Evolutionary conservation across 2,329 filamentous ascomycete species (phyloP).

Genomic region (Neurospora crassa): DNA sequence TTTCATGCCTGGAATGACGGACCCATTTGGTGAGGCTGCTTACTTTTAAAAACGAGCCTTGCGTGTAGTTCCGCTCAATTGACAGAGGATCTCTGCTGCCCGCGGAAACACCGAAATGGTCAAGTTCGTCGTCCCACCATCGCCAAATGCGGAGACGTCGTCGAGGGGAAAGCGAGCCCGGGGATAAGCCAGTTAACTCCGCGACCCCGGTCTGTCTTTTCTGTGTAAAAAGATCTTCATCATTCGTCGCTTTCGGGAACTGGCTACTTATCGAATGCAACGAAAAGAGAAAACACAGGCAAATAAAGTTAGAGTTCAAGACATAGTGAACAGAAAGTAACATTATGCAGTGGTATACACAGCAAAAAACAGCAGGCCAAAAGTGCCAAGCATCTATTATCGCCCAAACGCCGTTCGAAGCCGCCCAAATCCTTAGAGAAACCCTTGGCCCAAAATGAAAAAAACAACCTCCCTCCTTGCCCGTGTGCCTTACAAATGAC

Average conservation of each 20-base stretch:
- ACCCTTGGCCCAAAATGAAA: neutral
- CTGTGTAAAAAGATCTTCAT: neutral
- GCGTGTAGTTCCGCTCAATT: neutral
- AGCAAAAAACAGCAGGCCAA: neutral
- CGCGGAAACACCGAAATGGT: neutral
- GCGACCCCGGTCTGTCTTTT: neutral
- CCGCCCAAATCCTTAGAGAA: neutral
- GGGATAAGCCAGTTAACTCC: constrained; percentile 10
- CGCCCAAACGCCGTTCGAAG: constrained; percentile 1
- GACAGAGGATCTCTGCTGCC: neutral
- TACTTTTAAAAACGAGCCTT: neutral
- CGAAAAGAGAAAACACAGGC: neutral
- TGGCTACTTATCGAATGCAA: neutral
- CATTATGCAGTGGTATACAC: neutral
- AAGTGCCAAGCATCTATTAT: constrained; percentile 1
- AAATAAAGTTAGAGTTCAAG: neutral
- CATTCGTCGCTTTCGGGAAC: neutral
- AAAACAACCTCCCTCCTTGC: neutral
- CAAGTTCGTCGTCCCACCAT: neutral
- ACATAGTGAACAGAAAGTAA: neutral
- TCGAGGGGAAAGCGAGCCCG: neutral
- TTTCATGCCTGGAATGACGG: neutral
- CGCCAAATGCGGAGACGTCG: neutral
- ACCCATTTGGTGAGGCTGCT: neutral
- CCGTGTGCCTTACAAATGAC: neutral